These are phyloP conservation scores for Monascus ruber DNA, from an alignment of 2,329 filamentous ascomycete genomes.

Conservation along the genomic window DNA sequence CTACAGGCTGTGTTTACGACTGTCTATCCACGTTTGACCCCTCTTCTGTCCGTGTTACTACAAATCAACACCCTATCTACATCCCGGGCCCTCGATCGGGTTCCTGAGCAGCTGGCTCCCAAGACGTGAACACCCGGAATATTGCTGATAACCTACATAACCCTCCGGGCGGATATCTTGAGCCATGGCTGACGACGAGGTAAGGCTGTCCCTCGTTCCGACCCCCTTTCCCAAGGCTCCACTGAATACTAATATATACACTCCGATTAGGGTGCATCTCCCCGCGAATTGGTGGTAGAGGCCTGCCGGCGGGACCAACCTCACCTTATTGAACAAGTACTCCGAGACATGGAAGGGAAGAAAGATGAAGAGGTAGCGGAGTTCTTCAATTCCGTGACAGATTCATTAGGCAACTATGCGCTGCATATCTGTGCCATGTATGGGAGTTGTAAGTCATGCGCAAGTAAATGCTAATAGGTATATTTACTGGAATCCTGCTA, in stretches of 20 bases:
- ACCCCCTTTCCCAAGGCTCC: background rate
- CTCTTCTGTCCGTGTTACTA: too few species aligned
- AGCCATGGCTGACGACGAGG: slow-evolving; percentile 34
- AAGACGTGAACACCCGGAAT: slow-evolving; percentile 1
- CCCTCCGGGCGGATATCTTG: slow-evolving; percentile 10
- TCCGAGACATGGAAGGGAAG: slow-evolving; percentile 50
- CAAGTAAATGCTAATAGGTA: too few species aligned
- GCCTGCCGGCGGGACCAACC: slow-evolving; percentile 89
- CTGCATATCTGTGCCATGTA: slow-evolving; percentile 79
- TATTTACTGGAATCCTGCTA: background rate
- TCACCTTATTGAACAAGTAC: slow-evolving; percentile 65
- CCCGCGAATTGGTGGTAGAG: slow-evolving; percentile 77
- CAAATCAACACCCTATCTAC: too few species aligned
- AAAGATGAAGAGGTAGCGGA: slow-evolving; percentile 53
- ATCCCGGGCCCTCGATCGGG: too few species aligned
- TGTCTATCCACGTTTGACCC: too few species aligned
- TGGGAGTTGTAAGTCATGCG: slow-evolving; percentile 61
- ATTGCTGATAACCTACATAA: slow-evolving; percentile 13
- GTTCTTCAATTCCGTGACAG: slow-evolving; percentile 75
- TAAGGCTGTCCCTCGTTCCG: slow-evolving; percentile 9
- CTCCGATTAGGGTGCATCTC: slow-evolving; percentile 60
- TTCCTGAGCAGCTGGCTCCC: too few species aligned
- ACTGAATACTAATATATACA: slow-evolving; percentile 1
- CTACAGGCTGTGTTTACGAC: too few species aligned
- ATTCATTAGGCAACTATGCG: slow-evolving; percentile 76